Percentiles rank a stretch among this genome's conserved stretches.
These are phyloP conservation scores for Quercus lobata DNA, from an alignment of 331 rosid species.

Conservation along the genomic window DNA sequence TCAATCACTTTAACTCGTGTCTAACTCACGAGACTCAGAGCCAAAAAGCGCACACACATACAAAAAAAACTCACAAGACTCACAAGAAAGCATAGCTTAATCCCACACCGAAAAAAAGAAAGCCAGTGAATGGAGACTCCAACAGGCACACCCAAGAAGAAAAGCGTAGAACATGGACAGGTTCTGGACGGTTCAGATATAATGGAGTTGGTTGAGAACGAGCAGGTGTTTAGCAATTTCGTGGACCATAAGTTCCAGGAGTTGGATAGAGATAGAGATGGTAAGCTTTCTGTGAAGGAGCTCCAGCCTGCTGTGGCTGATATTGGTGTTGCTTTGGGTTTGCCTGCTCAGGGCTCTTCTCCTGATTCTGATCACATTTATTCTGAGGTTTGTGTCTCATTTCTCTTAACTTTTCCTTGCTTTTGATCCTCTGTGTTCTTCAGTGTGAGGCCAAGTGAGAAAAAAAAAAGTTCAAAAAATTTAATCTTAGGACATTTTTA, in stretches of 20 bases:
- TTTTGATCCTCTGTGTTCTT: neutral
- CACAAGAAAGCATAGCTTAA: conserved; percentile 27
- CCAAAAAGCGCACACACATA: conserved; percentile 3
- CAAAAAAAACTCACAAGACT: conserved; percentile 28
- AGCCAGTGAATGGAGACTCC: conserved; percentile 31
- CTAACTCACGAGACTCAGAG: conserved; percentile 44
- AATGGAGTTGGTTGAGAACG: conserved; percentile 87
- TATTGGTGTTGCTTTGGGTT: conserved; percentile 92
- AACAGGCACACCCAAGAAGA: conserved; percentile 13
- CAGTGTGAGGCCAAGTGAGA: neutral
- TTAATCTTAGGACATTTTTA: too few species aligned
- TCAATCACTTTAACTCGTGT: conserved; percentile 25
- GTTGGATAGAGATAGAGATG: conserved; percentile 79
- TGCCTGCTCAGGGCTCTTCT: conserved; percentile 77
- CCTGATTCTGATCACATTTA: conserved; percentile 81
- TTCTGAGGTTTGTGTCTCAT: conserved; percentile 49
- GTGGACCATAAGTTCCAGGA: conserved; percentile 89
- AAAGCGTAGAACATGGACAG: conserved; percentile 43
- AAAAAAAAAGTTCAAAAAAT: neutral
- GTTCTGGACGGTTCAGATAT: conserved; percentile 95
- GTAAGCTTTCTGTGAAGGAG: conserved; percentile 76
- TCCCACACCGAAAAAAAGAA: neutral
- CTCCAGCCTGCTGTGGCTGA: conserved; percentile 96
- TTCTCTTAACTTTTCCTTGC: neutral
- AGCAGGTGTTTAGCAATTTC: conserved; percentile 58